Evolutionary conservation across 1,139 yeast genomes (phyloP).

Genomic region (Magnusiomyces tetraspermus): DNA sequence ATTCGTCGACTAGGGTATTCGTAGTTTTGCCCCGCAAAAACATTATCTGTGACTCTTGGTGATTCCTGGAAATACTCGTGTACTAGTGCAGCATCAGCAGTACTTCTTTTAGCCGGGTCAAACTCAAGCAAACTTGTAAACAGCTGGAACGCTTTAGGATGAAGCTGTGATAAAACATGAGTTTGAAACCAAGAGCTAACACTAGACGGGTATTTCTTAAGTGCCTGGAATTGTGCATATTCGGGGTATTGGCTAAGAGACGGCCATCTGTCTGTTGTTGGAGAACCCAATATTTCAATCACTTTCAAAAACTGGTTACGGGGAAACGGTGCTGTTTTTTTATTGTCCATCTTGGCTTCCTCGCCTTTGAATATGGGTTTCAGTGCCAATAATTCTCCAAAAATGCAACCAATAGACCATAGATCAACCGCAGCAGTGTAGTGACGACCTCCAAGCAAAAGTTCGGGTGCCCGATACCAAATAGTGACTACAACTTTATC

Average conservation of each 20-base stretch:
- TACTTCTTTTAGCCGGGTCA: conserved; percentile 72
- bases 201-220: conserved; percentile 58
- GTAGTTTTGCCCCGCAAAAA: conserved; percentile 30
- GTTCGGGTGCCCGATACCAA: conserved; percentile 96
- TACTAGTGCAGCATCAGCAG: conserved; percentile 63
- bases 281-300: conserved; percentile 84
- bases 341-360: conserved; percentile 86
- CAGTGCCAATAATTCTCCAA: conserved; percentile 80
- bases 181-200: conserved; percentile 65
- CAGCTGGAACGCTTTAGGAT: conserved; percentile 57
- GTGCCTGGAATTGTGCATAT: conserved; percentile 53
- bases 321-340: conserved; percentile 84
- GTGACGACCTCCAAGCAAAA: conserved; percentile 81
- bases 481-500: conserved; percentile 97
- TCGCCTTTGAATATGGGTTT: conserved; percentile 96
- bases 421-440: conserved; percentile 91
- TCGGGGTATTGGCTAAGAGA: conserved; percentile 76
- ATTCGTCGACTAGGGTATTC: conserved; percentile 36
- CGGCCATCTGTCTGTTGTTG: conserved; percentile 68
- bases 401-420: conserved; percentile 96
- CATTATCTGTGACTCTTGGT: conserved; percentile 57
- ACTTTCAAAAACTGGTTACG: conserved; percentile 85
- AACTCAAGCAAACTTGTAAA: conserved; percentile 59
- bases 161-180: conserved; percentile 23
- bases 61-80: conserved; percentile 66